Conservation (phyloP, 768 basidiomycete genomes). For the Termitomyces sp. region DNA sequence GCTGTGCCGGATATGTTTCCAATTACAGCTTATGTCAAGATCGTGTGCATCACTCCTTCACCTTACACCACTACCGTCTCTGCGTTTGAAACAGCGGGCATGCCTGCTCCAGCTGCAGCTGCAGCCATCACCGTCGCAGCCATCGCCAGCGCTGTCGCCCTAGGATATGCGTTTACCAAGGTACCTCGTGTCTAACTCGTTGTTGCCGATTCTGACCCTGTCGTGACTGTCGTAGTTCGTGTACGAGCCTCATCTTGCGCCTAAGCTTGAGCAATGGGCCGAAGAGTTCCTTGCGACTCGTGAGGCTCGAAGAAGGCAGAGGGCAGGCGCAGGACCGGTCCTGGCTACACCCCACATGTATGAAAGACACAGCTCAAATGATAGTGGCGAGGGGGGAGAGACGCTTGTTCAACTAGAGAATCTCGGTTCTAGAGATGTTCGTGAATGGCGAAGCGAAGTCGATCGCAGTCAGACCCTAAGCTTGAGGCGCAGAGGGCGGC, state of each 20-base stretch:
- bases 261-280: conserved; percentile 46
- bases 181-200: conserved; percentile 1
- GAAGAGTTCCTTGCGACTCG: conserved; percentile 31
- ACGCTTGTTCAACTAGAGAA: conserved; percentile 43
- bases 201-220: not conserved
- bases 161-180: conserved; percentile 14
- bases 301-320: conserved; percentile 25
- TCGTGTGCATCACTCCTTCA: not conserved
- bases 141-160: conserved; percentile 12
- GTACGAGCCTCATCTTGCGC: conserved; percentile 67
- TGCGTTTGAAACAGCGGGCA: conserved; percentile 1
- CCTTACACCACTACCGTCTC: conserved; percentile 6
- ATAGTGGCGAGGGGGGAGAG: conserved; percentile 15
- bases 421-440: conserved; percentile 44
- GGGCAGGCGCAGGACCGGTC: conserved; percentile 14
- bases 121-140: conserved; percentile 12
- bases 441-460: conserved; percentile 46
- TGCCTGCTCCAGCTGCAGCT: conserved; percentile 17
- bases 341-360: conserved; percentile 5
- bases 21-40: not conserved
- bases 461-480: conserved; percentile 25
- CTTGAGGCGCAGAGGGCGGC: conserved; percentile 27
- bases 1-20: conserved; percentile 3
- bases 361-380: conserved; percentile 21
- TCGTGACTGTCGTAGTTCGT: conserved; percentile 41